Conservation (phyloP, 305 asterid genomes). For the Fraxinus platypoda region DNA sequence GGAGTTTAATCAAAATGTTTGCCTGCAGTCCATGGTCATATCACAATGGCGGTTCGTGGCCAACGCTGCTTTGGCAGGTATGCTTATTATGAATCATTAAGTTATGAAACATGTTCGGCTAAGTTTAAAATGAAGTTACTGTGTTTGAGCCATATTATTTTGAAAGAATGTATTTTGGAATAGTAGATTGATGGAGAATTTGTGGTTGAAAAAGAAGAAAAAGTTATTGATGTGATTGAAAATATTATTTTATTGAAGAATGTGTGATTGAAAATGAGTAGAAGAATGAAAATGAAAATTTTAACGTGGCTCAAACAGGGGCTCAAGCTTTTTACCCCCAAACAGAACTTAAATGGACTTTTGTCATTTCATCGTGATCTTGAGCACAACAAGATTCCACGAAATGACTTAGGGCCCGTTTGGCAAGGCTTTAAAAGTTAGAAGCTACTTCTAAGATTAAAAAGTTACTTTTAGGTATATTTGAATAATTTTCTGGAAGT, state of each 20-base stretch:
- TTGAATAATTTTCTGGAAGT: neutral
- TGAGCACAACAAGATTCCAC: neutral
- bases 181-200: no score
- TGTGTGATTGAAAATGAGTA: no score
- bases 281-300: no score
- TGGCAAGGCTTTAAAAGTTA: neutral
- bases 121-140: neutral
- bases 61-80: constrained; percentile 92
- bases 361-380: neutral
- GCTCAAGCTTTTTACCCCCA: neutral
- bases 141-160: no score
- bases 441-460: neutral
- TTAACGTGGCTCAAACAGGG: no score
- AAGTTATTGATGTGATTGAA: no score
- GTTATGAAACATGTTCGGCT: neutral
- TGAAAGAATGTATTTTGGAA: no score
- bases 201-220: no score
- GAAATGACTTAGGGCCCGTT: neutral
- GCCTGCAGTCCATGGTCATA: constrained; percentile 81
- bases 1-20: constrained; percentile 13
- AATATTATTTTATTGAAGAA: no score
- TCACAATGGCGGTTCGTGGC: constrained; percentile 93
- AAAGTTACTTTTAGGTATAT: neutral
- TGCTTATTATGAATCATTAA: constrained; percentile 9
- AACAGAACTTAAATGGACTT: neutral